Evolutionary conservation across 2,329 filamentous ascomycete genomes (phyloP), one percentile per base, ranked within the genome.

Genomic region (Tolypocladium ophioglossoides): DNA sequence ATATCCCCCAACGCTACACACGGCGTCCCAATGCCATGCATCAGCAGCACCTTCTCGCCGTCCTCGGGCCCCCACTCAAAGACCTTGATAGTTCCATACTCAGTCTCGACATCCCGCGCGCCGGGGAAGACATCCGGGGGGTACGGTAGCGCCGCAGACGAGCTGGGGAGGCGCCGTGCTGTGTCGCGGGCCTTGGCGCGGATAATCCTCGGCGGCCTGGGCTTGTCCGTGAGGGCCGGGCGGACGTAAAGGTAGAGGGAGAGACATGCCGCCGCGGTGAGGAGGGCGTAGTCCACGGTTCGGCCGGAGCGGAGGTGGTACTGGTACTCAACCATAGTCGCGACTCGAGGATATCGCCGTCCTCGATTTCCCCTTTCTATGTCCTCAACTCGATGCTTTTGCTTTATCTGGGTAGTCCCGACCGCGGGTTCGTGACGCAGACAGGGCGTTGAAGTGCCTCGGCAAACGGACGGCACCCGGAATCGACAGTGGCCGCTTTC

Each of bases 1-100:
- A 94, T 66, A 44, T 80, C 77, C 2, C 82, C 83, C 20, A 92
- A 71, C 0, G 87, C 78, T 50, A 91, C 73, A 57, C 83, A 84
- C 0, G 90, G 89, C 7, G 89, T 94, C 51, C 83, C 87, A 62
- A 94, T 91, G 6, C 90, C 90, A 67, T 92, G 90, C 18, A 95
- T 71, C 30, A 95, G 72, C 16, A 95, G 71, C 1, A 92, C 83
- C 63, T 85, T 90, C 32, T 82, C 78, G 1, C 88, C 89, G 38
- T 78, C 72, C 55, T 82, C 77, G 0, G 87, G 86, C 0, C 90
- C 90, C 79, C 85, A 94, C 73, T 95, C 90, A 65, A 90, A 92
- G 3, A 89, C 84, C 48, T 85, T 75, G 57, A 89, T 80, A 5
- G 73, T 80, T 18, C 89, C 89, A 64, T 89, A 91, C 7, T 84